Conservation (phyloP, 805 yeast genomes). For the Pichia gijzeniarum region DNA sequence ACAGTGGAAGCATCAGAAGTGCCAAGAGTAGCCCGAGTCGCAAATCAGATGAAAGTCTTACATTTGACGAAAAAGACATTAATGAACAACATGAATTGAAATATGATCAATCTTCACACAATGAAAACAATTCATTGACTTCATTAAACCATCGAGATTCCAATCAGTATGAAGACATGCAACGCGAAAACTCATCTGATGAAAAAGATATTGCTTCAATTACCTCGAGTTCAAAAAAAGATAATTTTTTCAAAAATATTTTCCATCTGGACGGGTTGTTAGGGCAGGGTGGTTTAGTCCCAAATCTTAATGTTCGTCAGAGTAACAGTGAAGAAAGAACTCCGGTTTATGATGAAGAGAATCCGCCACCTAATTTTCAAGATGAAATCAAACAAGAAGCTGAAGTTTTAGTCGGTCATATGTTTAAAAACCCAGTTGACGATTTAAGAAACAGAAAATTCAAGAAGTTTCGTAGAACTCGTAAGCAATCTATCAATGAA, state of each 20-base stretch:
- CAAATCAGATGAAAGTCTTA: background rate
- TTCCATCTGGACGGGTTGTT: slow-evolving; percentile 14
- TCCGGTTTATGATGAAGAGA: slow-evolving; percentile 16
- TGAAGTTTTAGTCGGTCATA: slow-evolving; percentile 37
- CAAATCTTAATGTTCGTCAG: slow-evolving; percentile 4
- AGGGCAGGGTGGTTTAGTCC: slow-evolving; percentile 14
- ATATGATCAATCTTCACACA: background rate
- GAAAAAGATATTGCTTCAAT: background rate
- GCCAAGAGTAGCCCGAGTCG: no score
- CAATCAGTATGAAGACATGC: no score
- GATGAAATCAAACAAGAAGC: slow-evolving; percentile 50
- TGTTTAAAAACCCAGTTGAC: slow-evolving; percentile 16
- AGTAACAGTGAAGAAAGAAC: background rate
- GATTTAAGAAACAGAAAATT: slow-evolving; percentile 19
- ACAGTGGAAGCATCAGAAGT: no score
- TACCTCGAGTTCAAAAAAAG: background rate
- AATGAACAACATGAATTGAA: background rate
- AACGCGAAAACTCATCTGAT: background rate
- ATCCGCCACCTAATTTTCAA: slow-evolving; percentile 9
- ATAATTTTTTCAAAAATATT: slow-evolving; percentile 11
- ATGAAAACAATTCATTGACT: background rate
- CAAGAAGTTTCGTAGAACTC: no score
- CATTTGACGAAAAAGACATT: background rate
- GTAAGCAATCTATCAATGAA: background rate
- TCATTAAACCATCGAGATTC: background rate